Evolutionary conservation across 106 monocot genomes (phyloP).

Genomic region (Cymbidium sinense): DNA sequence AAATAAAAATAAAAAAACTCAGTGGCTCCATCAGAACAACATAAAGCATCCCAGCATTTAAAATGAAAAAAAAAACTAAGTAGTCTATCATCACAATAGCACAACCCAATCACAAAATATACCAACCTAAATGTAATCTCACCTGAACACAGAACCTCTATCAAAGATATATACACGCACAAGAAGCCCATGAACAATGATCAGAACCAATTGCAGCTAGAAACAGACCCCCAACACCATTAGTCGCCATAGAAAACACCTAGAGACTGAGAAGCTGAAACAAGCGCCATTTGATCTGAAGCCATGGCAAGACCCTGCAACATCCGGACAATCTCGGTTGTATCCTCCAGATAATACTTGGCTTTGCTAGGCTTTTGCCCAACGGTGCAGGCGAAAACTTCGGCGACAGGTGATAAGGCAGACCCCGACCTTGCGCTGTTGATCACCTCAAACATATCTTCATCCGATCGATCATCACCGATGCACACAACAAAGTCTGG

Average conservation of each 20-base stretch:
- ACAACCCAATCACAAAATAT: background rate
- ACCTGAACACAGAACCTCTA: background rate
- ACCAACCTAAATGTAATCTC: background rate
- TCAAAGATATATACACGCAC: background rate
- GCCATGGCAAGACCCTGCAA: conserved; percentile 32
- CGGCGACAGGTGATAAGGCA: conserved; percentile 12
- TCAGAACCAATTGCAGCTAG: too few species aligned
- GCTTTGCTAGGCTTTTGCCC: conserved; percentile 66
- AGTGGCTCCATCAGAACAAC: background rate
- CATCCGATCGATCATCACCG: conserved; percentile 32
- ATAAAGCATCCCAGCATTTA: background rate
- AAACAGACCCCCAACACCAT: background rate
- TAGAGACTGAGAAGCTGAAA: background rate
- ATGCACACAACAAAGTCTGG: conserved; percentile 1
- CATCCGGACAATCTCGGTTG: conserved; percentile 33
- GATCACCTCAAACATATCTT: conserved; percentile 59
- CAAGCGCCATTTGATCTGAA: conserved; percentile 9
- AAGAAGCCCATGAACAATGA: background rate
- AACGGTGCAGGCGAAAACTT: conserved; percentile 48
- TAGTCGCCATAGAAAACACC: background rate
- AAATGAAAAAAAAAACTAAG: background rate
- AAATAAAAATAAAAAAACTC: too few species aligned
- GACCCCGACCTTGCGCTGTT: conserved; percentile 1
- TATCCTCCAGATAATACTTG: conserved; percentile 49
- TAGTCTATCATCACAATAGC: background rate